A percentile compares a stretch with the other conserved stretches of the same genome.
Evolutionary conservation across 371 early-diverging fungal species (phyloP).

Genomic region (Amoeboaphelidium protococcarum): DNA sequence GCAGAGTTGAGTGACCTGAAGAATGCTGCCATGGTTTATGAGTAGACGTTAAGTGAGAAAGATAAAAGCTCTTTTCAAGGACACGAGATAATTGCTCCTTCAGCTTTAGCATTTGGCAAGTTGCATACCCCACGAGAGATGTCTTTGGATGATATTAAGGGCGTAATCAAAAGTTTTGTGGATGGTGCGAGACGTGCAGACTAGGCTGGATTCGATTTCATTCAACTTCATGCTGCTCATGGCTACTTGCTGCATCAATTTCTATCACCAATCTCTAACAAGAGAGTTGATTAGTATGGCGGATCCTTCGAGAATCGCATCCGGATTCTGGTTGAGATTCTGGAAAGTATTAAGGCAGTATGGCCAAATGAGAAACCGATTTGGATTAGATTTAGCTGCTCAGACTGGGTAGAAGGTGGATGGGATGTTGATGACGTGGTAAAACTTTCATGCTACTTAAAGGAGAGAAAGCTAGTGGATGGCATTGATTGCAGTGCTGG

Average conservation of each 20-base stretch:
- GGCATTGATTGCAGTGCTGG: conserved; percentile 37
- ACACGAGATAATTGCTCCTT: conserved; percentile 37
- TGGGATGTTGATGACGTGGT: conserved; percentile 38
- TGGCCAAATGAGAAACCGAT: conserved; percentile 52
- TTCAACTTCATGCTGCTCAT: conserved; percentile 62
- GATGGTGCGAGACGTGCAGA: conserved; percentile 38
- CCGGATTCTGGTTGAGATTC: conserved; percentile 11
- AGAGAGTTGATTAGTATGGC: conserved; percentile 54
- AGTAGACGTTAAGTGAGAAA: no score
- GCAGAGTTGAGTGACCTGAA: background rate
- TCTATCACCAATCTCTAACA: conserved; percentile 45
- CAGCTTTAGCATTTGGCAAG: conserved; percentile 17
- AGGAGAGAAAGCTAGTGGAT: conserved; percentile 33
- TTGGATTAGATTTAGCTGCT: conserved; percentile 43
- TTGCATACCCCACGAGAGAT: conserved; percentile 28
- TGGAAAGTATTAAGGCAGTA: conserved; percentile 27
- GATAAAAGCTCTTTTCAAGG: no score
- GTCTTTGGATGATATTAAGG: conserved; percentile 27
- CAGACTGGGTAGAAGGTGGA: conserved; percentile 17
- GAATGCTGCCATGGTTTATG: background rate
- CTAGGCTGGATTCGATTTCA: conserved; percentile 49
- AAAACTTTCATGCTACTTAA: conserved; percentile 20
- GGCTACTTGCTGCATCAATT: conserved; percentile 55
- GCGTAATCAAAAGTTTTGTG: conserved; percentile 26
- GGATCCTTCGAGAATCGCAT: conserved; percentile 16